A percentile compares a stretch with the other conserved stretches of the same genome.
phyloP scores from a whole-genome alignment of 148 eudicot species.

The Rhododendron simsii region DNA sequence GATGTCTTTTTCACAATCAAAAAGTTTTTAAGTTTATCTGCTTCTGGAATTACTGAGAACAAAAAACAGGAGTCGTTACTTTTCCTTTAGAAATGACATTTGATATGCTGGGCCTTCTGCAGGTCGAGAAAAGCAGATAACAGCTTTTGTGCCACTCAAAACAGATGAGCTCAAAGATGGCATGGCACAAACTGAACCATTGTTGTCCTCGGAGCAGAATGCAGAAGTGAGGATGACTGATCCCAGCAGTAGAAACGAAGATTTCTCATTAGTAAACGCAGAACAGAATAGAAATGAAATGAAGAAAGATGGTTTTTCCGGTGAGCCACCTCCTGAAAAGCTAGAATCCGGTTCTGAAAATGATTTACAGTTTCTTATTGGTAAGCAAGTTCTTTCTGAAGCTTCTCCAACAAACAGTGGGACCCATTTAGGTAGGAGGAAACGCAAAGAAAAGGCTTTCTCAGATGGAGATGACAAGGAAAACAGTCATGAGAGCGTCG shows the following conservation, averaged over 20 bases:
- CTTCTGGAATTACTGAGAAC: not conserved
- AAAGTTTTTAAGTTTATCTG: not conserved
- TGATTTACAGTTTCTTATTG: conserved; percentile 17
- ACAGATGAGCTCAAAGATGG: conserved; percentile 1
- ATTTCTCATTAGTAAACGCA: not conserved
- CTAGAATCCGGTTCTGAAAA: conserved; percentile 43
- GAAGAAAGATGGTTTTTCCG: not conserved
- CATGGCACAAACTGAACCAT: not conserved
- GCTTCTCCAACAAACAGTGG: conserved; percentile 24
- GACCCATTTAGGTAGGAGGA: conserved; percentile 12
- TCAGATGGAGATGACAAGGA: conserved; percentile 32
- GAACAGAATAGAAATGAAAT: conserved; percentile 12
- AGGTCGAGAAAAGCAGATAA: conserved; percentile 8
- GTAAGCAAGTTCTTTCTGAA: conserved; percentile 16
- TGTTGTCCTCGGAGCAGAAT: not conserved
- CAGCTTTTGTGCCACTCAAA: conserved; percentile 2
- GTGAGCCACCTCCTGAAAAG: conserved; percentile 16
- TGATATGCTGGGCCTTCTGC: not conserved
- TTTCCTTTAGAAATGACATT: not conserved
- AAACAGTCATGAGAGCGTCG: conserved; percentile 46
- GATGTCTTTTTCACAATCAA: not conserved
- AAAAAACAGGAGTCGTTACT: not conserved
- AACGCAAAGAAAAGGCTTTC: conserved; percentile 41
- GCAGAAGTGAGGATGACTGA: conserved; percentile 5
- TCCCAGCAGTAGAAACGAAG: conserved; percentile 6